Base-by-base conservation (phyloP, 202 grass and related monocot genomes). In the Hordeum pubiflorum region DNA sequence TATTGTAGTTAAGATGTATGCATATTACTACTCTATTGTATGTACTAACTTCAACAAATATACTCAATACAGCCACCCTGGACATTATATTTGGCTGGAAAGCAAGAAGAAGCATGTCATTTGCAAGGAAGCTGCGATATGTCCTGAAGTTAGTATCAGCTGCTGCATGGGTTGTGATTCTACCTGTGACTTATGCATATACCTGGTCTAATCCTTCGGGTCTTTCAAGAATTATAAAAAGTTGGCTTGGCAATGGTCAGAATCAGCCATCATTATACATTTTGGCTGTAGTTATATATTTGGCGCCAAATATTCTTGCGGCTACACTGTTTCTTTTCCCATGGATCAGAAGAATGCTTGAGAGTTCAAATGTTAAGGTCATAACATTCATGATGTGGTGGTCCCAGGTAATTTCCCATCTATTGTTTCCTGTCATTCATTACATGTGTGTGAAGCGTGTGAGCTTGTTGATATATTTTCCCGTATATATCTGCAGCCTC, bases 371-470 rank as follows among this genome's bases (percentile, higher is more conserved):
- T 85, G 32, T 77, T 77, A 98, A 88, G 79, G 83, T 98, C 64
- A 81, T 95, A 80, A 93, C 87, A 32, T 85, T 98, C 79, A 83
- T 98, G 74, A 98, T 98, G 96, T 98, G 96, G 96, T 98, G 96
- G 96, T 94, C 96, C 82, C 96, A 98, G 96, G 96, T 99, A 91
- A 57, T 46, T 82, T 66, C 71, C 22, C 23, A 7, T 23, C 60
- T 69, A 48, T 24, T 55, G 5, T 54, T 64, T 84, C 75, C 9
- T 87, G 31, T 41, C 77, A 21, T 52, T 40, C 54, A 65, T 79
- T 79, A 37, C 59, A 36, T 58, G 9, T 70, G 64, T 71, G 40
- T 9, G 8, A 5, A 0, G 4, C 58, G 6, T 70, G 58, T 71
- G 40, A 7, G 8, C 11, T 72, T 78, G 12, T 71, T 39, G 54